These are phyloP conservation scores for Balakata baccata DNA, from an alignment of 345 rosid genomes.

Conservation along the genomic window DNA sequence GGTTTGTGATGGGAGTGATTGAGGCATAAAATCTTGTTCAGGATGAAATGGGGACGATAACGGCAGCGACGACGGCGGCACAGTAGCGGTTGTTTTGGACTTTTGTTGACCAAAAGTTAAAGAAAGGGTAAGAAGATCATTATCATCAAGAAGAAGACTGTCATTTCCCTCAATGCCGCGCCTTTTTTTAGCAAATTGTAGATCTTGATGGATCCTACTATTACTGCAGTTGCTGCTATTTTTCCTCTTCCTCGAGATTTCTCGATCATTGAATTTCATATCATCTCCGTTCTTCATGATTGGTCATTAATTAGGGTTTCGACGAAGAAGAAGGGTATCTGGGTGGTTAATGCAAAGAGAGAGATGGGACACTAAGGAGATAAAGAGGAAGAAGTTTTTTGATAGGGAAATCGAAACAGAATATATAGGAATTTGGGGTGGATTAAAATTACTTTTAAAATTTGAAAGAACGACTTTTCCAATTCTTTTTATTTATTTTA, in stretches of 20 bases:
- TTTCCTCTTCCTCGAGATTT: conserved; percentile 11
- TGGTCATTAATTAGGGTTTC: neutral
- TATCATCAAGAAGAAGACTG: neutral
- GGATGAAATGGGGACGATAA: neutral
- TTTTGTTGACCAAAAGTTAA: neutral
- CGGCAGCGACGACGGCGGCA: neutral
- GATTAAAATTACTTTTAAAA: conserved; percentile 4
- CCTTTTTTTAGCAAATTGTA: neutral
- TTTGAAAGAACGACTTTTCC: neutral
- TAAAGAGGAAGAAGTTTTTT: neutral
- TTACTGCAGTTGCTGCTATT: neutral
- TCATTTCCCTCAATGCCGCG: neutral
- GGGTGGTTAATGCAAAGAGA: neutral
- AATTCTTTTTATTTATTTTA: neutral
- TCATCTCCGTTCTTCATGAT: conserved; percentile 3
- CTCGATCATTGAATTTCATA: neutral
- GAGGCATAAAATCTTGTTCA: neutral
- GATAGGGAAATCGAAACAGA: neutral
- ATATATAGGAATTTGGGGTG: neutral
- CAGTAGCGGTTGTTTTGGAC: neutral
- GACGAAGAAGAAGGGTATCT: neutral
- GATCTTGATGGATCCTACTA: neutral
- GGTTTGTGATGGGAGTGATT: neutral
- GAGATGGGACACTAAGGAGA: neutral
- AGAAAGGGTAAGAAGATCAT: conserved; percentile 24